Percentiles rank a stretch among this genome's conserved stretches.
These are phyloP conservation scores for Cucurbita argyrosperma DNA, from an alignment of 306 rosid species.

Conservation along the genomic window DNA sequence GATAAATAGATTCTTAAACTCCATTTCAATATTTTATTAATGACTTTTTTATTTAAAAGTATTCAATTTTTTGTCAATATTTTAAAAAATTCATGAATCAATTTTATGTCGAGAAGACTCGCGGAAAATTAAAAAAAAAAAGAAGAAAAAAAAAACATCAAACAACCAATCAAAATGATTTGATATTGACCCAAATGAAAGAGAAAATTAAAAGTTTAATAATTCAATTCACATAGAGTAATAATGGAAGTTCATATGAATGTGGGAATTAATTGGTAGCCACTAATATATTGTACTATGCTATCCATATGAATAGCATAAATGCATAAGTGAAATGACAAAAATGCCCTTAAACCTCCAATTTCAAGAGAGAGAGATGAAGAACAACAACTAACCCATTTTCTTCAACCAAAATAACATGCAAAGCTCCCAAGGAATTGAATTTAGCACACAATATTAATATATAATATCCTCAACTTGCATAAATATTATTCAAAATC, in stretches of 20 bases:
- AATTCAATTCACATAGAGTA: neutral
- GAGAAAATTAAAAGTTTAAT: neutral
- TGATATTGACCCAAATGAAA: neutral
- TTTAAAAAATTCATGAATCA: no score
- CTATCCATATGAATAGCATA: neutral
- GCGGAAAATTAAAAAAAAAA: neutral
- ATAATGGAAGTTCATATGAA: neutral
- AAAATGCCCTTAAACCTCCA: neutral
- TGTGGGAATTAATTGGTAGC: neutral
- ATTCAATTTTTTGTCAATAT: no score
- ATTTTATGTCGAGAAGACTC: no score
- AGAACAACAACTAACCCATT: constrained; percentile 31
- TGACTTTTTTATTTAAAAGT: no score
- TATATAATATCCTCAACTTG: constrained; percentile 18
- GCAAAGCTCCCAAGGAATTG: constrained; percentile 43
- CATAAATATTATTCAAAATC: neutral
- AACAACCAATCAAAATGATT: neutral
- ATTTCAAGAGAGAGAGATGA: neutral
- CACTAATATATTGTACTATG: neutral
- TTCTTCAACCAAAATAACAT: constrained; percentile 27
- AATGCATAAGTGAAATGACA: neutral
- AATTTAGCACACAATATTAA: neutral
- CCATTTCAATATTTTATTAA: no score
- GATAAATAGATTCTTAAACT: no score
- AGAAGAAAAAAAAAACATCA: neutral